Evolutionary conservation across 2,329 filamentous ascomycete species (phyloP).

Genomic region (Botrytis elliptica): DNA sequence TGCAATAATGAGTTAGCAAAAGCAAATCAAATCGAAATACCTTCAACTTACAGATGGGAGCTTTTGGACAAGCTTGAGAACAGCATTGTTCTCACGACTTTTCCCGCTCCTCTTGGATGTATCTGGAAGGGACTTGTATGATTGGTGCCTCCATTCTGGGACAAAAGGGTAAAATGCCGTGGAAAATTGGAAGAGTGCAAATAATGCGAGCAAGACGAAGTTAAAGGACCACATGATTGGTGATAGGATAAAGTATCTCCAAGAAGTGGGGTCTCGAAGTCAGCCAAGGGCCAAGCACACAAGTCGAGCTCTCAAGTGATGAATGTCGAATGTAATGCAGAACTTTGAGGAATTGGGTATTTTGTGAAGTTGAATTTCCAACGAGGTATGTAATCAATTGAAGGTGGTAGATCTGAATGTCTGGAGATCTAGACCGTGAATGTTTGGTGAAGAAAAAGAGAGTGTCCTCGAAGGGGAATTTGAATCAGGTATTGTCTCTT

Average conservation of each 20-base stretch:
- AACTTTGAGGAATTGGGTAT: background rate
- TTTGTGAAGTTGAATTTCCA: background rate
- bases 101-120: slow-evolving; percentile 7
- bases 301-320: background rate
- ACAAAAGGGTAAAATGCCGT: slow-evolving; percentile 34
- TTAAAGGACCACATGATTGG: slow-evolving; percentile 13
- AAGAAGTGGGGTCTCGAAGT: background rate
- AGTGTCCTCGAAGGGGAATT: background rate
- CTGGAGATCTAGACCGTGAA: slow-evolving; percentile 3
- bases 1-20: slow-evolving; percentile 9
- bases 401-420: background rate
- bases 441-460: background rate
- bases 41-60: slow-evolving; percentile 27
- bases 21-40: background rate
- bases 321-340: background rate
- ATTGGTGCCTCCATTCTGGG: slow-evolving; percentile 32
- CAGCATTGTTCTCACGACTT: slow-evolving; percentile 1
- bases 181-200: slow-evolving; percentile 21
- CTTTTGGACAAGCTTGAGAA: slow-evolving; percentile 28
- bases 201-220: background rate
- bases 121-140: background rate
- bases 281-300: background rate
- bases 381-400: background rate
- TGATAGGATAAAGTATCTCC: background rate
- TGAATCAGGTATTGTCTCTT: background rate